Base-by-base conservation (phyloP, 2,329 filamentous ascomycete genomes). In the Talaromyces sp. region DNA sequence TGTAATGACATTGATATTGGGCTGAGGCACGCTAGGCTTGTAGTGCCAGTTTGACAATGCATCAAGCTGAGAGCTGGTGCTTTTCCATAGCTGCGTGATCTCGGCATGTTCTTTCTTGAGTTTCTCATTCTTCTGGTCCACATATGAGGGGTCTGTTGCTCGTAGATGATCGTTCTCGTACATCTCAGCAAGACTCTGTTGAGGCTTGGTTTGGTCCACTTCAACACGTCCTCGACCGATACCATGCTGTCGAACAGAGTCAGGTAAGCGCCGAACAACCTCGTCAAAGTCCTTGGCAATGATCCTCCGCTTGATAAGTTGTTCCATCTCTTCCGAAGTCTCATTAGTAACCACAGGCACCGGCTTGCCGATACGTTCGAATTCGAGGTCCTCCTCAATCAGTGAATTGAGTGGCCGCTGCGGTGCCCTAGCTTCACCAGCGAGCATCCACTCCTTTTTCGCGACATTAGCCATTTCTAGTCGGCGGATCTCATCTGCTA, bases 91-190 rank as follows among this genome's bases (percentile, higher is more conserved):
- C 35, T 83, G 84, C 72, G 90, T 88, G 62, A 98, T 90, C 74
- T 97, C 93, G 66, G 86, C 85, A 78, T 97, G 92, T 73, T 96
- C 91, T 67, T 89, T 90, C 69, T 87, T 87, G 27, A 92, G 80
- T 78, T 93, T 94, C 78, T 95, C 92, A 72, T 96, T 91, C 39
- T 90, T 87, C 70, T 89, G 87, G 77, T 92, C 92, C 67, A 95
- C 86, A 74, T 92, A 96, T 41, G 86, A 89, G 3, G 92, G 90
- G 76, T 97, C 91, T 2, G 86, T 86, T 62, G 86, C 84, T 74
- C 91, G 89, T 68, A 94, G 82, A 77, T 97, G 92, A 70, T 98
- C 93, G 74, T 95, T 90, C 79, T 98, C 95, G 81, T 98, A 99
- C 60, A 97, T 84, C 72, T 97, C 93, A 0, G 93, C 94, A 13